These are phyloP conservation scores for Hura crepitans DNA, from an alignment of 441 rosid genomes.

Conservation along the genomic window DNA sequence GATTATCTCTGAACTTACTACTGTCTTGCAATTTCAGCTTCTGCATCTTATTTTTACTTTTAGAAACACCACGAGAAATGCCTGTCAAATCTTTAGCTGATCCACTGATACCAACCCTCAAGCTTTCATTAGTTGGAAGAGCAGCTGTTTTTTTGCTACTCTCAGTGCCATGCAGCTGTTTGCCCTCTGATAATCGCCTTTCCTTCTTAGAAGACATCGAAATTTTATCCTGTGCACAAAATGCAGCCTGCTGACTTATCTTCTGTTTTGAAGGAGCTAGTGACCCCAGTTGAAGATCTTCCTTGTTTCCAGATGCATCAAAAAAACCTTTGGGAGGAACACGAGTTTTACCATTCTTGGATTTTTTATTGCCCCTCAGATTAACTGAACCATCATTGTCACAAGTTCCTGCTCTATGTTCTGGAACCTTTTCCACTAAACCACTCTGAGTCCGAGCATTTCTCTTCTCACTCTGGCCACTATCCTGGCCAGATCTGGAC, in stretches of 20 bases:
- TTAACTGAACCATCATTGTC: slow-evolving; percentile 24
- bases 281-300: slow-evolving; percentile 19
- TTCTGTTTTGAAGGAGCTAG: slow-evolving; percentile 24
- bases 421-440: slow-evolving; percentile 25
- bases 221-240: slow-evolving; percentile 20
- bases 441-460: slow-evolving; percentile 17
- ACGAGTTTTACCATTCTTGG: slow-evolving; percentile 25
- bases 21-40: slow-evolving; percentile 34
- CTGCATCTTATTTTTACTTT: slow-evolving; percentile 27
- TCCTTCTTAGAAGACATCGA: slow-evolving; percentile 28
- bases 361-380: slow-evolving; percentile 25
- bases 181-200: slow-evolving; percentile 27
- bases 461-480: slow-evolving; percentile 25
- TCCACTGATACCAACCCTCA: slow-evolving; percentile 27
- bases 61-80: slow-evolving; percentile 27
- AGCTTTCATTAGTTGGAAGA: slow-evolving; percentile 28
- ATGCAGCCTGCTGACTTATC: slow-evolving; percentile 23
- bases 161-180: slow-evolving; percentile 35
- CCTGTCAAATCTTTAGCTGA: slow-evolving; percentile 23
- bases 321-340: slow-evolving; percentile 25
- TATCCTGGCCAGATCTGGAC: slow-evolving; percentile 27
- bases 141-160: slow-evolving; percentile 23
- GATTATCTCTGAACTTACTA: slow-evolving; percentile 26
- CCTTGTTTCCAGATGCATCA: slow-evolving; percentile 26
- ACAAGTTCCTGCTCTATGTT: slow-evolving; percentile 10